Conservation (phyloP, 2,329 filamentous ascomycete genomes). For the Paramyrothecium sp. region DNA sequence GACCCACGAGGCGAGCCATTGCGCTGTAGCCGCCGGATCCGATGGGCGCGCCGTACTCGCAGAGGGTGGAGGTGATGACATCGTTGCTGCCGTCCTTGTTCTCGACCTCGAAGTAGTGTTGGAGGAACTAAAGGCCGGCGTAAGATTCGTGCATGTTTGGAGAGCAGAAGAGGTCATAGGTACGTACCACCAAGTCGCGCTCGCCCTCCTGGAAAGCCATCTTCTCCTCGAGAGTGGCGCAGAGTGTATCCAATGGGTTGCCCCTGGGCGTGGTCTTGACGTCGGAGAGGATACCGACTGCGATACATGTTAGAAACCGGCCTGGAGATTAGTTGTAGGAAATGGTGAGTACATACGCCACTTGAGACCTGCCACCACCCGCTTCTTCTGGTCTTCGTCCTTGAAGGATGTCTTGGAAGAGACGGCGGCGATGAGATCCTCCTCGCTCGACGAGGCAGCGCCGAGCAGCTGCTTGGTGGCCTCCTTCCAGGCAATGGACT, state of each 20-base stretch:
- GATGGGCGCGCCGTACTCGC: slow-evolving; percentile 74
- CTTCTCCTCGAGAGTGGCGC: slow-evolving; percentile 84
- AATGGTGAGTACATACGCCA: slow-evolving; percentile 71
- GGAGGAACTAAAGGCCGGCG: slow-evolving; percentile 37
- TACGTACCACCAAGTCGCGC: slow-evolving; percentile 71
- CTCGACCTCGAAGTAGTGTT: slow-evolving; percentile 84
- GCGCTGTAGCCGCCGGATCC: slow-evolving; percentile 61
- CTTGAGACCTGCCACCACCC: slow-evolving; percentile 67
- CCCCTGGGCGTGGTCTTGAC: slow-evolving; percentile 54
- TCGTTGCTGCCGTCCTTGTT: slow-evolving; percentile 74
- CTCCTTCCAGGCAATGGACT: slow-evolving; percentile 74
- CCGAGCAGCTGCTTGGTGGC: slow-evolving; percentile 74
- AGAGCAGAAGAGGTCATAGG: not conserved
- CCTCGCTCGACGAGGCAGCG: slow-evolving; percentile 61
- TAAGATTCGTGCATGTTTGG: too few species aligned
- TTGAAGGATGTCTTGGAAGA: slow-evolving; percentile 71
- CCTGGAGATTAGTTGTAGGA: not conserved
- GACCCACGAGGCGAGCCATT: slow-evolving; percentile 69
- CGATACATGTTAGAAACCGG: not conserved
- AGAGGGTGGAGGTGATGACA: slow-evolving; percentile 74
- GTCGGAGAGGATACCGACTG: not conserved
- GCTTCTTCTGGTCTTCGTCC: slow-evolving; percentile 64
- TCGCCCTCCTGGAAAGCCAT: slow-evolving; percentile 83
- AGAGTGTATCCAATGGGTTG: slow-evolving; percentile 88
- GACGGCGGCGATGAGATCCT: slow-evolving; percentile 72